Evolutionary conservation across 306 rosid genomes (phyloP).

Genomic region (Trichosanthes cucumerina): DNA sequence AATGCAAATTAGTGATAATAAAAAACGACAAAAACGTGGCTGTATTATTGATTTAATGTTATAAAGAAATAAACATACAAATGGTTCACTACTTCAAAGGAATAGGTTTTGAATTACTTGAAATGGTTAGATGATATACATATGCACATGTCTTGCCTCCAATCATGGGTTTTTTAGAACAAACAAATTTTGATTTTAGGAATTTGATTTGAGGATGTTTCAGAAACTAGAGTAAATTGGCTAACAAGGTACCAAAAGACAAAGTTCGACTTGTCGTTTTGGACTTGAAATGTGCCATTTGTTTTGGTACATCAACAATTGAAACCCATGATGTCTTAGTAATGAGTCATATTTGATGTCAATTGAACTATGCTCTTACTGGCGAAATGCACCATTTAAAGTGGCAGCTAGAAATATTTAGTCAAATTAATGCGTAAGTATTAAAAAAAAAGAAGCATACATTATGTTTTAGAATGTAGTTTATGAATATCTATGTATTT

Average conservation of each 20-base stretch:
- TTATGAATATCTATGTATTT: no score
- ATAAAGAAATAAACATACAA: neutral
- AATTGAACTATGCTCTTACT: no score
- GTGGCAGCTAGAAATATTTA: no score
- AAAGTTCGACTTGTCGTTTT: no score
- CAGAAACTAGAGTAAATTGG: neutral
- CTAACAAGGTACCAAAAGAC: neutral
- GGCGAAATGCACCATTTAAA: no score
- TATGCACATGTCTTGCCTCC: neutral
- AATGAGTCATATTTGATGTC: no score
- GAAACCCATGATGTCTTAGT: no score
- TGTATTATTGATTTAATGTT: neutral
- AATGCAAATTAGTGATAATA: neutral
- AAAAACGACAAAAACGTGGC: neutral
- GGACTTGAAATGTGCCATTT: no score
- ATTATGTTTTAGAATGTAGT: no score
- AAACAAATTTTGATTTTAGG: neutral
- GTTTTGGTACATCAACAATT: no score
- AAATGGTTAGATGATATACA: neutral
- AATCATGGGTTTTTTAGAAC: neutral
- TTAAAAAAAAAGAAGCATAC: no score
- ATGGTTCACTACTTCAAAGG: neutral
- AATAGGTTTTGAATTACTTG: neutral
- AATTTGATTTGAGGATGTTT: neutral
- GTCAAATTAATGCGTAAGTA: no score